Evolutionary conservation across 495 filamentous ascomycete genomes (phyloP), one percentile per base, ranked within the genome.

Genomic region (Durotheca rogersii): DNA sequence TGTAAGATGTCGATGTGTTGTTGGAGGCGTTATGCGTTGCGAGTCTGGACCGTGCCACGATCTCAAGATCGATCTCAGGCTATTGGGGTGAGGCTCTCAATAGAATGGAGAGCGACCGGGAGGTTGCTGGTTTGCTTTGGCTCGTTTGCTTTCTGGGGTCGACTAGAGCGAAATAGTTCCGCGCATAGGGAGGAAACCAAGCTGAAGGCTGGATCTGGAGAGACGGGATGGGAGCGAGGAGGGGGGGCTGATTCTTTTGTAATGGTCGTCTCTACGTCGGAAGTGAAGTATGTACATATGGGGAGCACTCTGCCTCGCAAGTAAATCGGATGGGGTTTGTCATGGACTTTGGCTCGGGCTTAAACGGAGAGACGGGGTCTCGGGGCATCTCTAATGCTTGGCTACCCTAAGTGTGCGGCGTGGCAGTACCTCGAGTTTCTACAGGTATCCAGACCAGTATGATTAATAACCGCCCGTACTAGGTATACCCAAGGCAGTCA

Each of bases 231-330:
- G 50, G 56, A 46, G 50, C 41, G 47, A 34, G 40, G 18, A 19
- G 53, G 44, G n/a, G n/a, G n/a, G n/a, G n/a, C n/a, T n/a, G n/a
- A 50, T 62, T 62, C 62, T 62, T 60, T 65, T 65, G 62, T 65
- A 65, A 62, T 56, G 51, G 23, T 55, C 36, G 46, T 35, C 36
- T 50, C n/a, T 38, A 25, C 48, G 30, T 49, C 4, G 12, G 43
- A 37, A 51, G 12, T 43, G 16, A 31, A 4, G 14, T 31, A 27
- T 19, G 41, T 43, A 31, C 30, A 33, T 5, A 31, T 21, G 23
- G 19, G 11, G 11, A 31, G 15, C 41, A 51, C 18, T 52, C 53
- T 36, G 55, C 53, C 25, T 58, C 44, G 49, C 49, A 58, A 50
- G n/a, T 53, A 53, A 53, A 51, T 51, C 35, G 40, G 45, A 54